Evolutionary conservation across 805 yeast genomes (phyloP).

Genomic region (Cyberlindnera meyerae): DNA sequence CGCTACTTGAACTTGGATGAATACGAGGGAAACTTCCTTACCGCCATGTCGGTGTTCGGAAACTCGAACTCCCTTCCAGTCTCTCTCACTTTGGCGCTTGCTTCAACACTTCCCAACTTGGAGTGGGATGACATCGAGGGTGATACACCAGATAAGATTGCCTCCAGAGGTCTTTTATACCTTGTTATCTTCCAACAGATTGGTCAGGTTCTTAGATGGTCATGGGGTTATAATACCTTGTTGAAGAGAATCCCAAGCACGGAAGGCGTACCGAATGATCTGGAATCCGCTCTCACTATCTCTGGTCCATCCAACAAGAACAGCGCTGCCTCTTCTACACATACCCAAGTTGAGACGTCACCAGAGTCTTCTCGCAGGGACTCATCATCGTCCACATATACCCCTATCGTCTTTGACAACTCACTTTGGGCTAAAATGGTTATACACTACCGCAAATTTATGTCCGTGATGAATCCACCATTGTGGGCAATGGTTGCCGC

Average conservation of each 20-base stretch:
- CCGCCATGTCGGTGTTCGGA: slow-evolving; percentile 96
- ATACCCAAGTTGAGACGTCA: background rate
- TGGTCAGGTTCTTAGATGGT: slow-evolving; percentile 81
- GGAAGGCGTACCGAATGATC: slow-evolving; percentile 1
- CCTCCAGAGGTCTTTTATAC: slow-evolving; percentile 73
- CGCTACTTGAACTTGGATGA: slow-evolving; percentile 52
- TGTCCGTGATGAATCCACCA: slow-evolving; percentile 71
- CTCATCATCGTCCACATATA: background rate
- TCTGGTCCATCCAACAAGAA: background rate
- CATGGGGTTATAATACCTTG: slow-evolving; percentile 78
- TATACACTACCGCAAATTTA: slow-evolving; percentile 21
- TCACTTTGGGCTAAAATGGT: background rate
- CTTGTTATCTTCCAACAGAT: slow-evolving; percentile 74
- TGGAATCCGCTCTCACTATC: slow-evolving; percentile 1
- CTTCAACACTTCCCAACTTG: slow-evolving; percentile 69
- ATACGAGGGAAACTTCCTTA: slow-evolving; percentile 83
- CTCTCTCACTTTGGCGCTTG: slow-evolving; percentile 74
- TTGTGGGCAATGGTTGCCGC: slow-evolving; percentile 70
- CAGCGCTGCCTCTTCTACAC: background rate
- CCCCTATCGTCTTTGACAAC: background rate
- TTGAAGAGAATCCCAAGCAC: slow-evolving; percentile 43
- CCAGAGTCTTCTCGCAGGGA: background rate
- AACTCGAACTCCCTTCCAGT: slow-evolving; percentile 94
- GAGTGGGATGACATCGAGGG: slow-evolving; percentile 69
- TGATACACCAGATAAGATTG: slow-evolving; percentile 65